Conservation (phyloP, 2,329 filamentous ascomycete genomes). For the Cladorrhinum sp. region DNA sequence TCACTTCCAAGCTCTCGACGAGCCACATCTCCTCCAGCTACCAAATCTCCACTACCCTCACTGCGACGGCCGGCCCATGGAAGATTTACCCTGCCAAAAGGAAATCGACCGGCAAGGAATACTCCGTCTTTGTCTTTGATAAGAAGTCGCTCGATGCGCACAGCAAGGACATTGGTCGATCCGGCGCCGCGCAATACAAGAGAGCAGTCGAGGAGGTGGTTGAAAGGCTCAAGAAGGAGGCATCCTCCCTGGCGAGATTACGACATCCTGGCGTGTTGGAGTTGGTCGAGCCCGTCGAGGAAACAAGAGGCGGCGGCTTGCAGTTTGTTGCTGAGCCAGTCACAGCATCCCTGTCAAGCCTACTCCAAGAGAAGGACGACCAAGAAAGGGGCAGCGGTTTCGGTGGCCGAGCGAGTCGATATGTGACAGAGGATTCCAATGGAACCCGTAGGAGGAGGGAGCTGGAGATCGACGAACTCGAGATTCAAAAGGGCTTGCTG, state of each 20-base stretch:
- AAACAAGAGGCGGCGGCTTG: slow-evolving; percentile 83
- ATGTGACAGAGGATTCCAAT: slow-evolving; percentile 75
- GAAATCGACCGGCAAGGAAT: slow-evolving; percentile 85
- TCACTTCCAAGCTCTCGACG: slow-evolving; percentile 86
- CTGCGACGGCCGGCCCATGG: slow-evolving; percentile 87
- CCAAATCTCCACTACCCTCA: slow-evolving; percentile 69
- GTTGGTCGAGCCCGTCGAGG: slow-evolving; percentile 90
- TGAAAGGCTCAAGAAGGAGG: slow-evolving; percentile 87
- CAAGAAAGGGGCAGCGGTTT: slow-evolving; percentile 69
- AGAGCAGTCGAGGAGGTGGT: slow-evolving; percentile 84
- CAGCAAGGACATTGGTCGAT: slow-evolving; percentile 58
- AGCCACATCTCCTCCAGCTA: slow-evolving; percentile 88
- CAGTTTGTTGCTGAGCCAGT: slow-evolving; percentile 96
- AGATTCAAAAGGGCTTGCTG: slow-evolving; percentile 93
- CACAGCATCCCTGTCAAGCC: slow-evolving; percentile 77
- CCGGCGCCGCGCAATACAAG: slow-evolving; percentile 68
- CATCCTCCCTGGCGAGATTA: slow-evolving; percentile 79
- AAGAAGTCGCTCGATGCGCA: slow-evolving; percentile 76
- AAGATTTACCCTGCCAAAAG: slow-evolving; percentile 97
- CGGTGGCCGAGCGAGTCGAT: slow-evolving; percentile 71
- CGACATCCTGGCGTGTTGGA: slow-evolving; percentile 91
- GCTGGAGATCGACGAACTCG: slow-evolving; percentile 90
- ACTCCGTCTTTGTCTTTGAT: slow-evolving; percentile 93
- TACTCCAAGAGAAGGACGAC: slow-evolving; percentile 85
- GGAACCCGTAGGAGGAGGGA: slow-evolving; percentile 72